Base-by-base conservation (phyloP, 2,329 filamentous ascomycete species). In the Colletotrichum musicola region DNA sequence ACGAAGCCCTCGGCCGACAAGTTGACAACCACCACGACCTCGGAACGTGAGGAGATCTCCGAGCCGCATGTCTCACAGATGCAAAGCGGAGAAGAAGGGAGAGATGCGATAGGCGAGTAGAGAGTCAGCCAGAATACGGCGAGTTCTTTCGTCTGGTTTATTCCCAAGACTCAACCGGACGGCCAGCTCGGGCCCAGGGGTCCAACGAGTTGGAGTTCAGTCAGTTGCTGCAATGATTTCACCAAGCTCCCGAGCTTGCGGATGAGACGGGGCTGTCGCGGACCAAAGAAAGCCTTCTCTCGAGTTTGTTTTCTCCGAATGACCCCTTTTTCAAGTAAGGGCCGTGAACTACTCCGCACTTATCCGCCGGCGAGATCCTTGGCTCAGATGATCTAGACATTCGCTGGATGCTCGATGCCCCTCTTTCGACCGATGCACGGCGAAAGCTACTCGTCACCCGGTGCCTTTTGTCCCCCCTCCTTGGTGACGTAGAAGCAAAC, bases 351-450 rank as follows among this genome's bases (percentile, higher is more conserved):
- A 18, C 30, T 44, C 49, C 49, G 22, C 40, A 13, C 12, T 27
- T 16, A 42, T 42, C n/a, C 7, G 9, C 55, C 14, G n/a, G 54
- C 18, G 16, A 22, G 22, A 55, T 44, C 46, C 54, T 50, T 46
- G 65, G 18, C 49, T 10, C 20, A 16, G 22, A 2, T 13, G 42
- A 49, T 60, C 49, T 55, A 42, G 54, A 64, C 65, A 35, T 16
- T 13, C 5, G n/a, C 22, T 42, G 38, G 22, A 10, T 4, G 20
- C 38, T 47, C 12, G 47, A 50, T 65, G 16, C 55, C 61, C 62
- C 61, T 64, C 54, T 64, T 60, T 68, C 55, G 40, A 46, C 30
- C 55, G 49, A 68, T 68, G 61, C 62, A 47, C 42, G 20, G 30
- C 49, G 18, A 22, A 60, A 35, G 20, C 65, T 68, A 55, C 61